Conservation (phyloP, 2,329 filamentous ascomycete species). For the Ophiocordyceps australis region DNA sequence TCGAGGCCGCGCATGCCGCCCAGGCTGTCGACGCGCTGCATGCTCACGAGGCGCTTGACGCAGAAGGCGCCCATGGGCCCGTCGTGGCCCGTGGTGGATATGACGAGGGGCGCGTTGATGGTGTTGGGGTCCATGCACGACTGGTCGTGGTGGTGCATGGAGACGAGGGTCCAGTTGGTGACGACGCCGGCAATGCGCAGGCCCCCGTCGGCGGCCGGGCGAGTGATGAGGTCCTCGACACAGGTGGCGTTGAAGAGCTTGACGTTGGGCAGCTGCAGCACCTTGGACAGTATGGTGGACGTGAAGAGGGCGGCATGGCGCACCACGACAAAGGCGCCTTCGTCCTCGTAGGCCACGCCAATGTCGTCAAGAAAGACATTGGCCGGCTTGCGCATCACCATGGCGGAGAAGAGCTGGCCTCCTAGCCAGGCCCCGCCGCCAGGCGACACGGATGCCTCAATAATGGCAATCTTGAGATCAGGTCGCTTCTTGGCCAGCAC, state of each 20-base stretch:
- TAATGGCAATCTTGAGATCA: slow-evolving; percentile 79
- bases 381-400: slow-evolving; percentile 89
- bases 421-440: slow-evolving; percentile 86
- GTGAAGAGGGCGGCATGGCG: slow-evolving; percentile 92
- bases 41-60: slow-evolving; percentile 79
- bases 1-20: slow-evolving; percentile 87
- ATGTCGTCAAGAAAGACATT: slow-evolving; percentile 69
- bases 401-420: slow-evolving; percentile 85
- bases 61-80: slow-evolving; percentile 81
- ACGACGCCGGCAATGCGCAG: slow-evolving; percentile 76
- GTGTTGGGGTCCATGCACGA: slow-evolving; percentile 96
- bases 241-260: slow-evolving; percentile 94
- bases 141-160: slow-evolving; percentile 76
- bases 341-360: slow-evolving; percentile 73
- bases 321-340: slow-evolving; percentile 77
- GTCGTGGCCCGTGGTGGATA: slow-evolving; percentile 84
- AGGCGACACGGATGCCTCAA: slow-evolving; percentile 75
- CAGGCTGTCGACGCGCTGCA: slow-evolving; percentile 67
- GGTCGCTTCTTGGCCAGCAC: slow-evolving; percentile 68
- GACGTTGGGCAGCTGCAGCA: slow-evolving; percentile 72
- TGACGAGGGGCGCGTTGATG: slow-evolving; percentile 78
- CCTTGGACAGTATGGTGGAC: slow-evolving; percentile 67
- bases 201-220: slow-evolving; percentile 31
- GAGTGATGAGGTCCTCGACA: slow-evolving; percentile 85
- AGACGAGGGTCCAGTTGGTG: slow-evolving; percentile 88